Base-by-base conservation (phyloP, 2,329 filamentous ascomycete genomes). In the Calonectria henricotiae region DNA sequence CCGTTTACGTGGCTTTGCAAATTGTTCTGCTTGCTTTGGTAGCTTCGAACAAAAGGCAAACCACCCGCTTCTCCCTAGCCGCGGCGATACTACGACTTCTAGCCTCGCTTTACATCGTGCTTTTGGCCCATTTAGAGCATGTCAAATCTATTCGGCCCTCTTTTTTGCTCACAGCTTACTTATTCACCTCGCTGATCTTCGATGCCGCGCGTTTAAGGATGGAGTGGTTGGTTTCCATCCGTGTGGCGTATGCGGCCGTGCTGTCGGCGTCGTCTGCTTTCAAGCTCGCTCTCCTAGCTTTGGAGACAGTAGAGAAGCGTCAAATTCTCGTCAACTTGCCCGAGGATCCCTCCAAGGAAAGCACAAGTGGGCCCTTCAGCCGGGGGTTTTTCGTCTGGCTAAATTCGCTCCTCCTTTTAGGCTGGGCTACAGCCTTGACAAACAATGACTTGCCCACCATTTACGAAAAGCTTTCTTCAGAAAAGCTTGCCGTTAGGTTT, bases 321-420 rank as follows among this genome's bases (percentile, higher is more conserved):
- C 68, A 44, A 7, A 80, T 82, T 0, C 61, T 82, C 25, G 71
- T 81, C 4, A 79, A 86, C 5, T 77, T 87, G 3, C 86, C 83
- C 55, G 77, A 79, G 1, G 71, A 75, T 2, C 83, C 81, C 47
- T 86, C 88, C 1, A 84, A 82, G 0, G 89, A 91, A 74, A 84
- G 84, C 3, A 89, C 85, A 2, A 86, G 84, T 23, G 80, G 80
- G 0, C 80, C 78, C 0, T 72, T 81, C 2, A 79, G 68, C 32
- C 77, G 79, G 0, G 79, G 80, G 0, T 77, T 81, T 65, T 82
- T 82, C 35, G 68, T 81, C 25, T 82, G 80, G 80, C 69, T 82
- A 15, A 81, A 81, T 41, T 82, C 83, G 2, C 76, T 90, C 7
- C 85, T 91, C 47, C 81, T 81, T 30, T 78, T 80, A 17, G 87